phyloP scores from a whole-genome alignment of 345 rosid genomes.

The Salix purpurea region DNA sequence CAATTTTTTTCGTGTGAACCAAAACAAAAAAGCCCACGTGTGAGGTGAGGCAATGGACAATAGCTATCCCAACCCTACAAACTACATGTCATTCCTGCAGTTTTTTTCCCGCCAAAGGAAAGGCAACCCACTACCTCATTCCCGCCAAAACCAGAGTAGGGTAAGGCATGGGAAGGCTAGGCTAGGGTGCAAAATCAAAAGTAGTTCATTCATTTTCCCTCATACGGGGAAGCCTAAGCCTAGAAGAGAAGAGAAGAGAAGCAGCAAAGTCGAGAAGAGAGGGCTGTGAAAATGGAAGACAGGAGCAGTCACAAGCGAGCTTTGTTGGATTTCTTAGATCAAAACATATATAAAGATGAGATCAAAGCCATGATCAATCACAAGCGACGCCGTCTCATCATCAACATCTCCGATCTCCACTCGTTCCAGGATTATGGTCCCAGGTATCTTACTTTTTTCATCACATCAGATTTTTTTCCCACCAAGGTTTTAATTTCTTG shows the following conservation, averaged over 20 bases:
- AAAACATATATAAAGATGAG: constrained; percentile 68
- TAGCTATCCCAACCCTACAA: neutral
- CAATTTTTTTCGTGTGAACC: too few relatives aligned
- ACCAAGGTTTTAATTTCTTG: neutral
- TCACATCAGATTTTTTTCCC: neutral
- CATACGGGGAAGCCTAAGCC: neutral
- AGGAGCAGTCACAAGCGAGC: constrained; percentile 75
- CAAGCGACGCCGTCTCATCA: constrained; percentile 87
- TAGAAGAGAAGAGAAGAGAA: neutral
- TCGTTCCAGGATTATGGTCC: constrained; percentile 62
- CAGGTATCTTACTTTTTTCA: constrained; percentile 30
- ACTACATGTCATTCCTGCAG: neutral
- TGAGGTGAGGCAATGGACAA: too few relatives aligned
- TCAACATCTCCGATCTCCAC: constrained; percentile 87
- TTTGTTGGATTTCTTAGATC: constrained; percentile 67
- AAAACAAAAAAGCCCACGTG: neutral
- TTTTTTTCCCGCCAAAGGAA: constrained; percentile 38
- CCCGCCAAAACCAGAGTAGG: constrained; percentile 31
- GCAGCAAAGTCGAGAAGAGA: neutral
- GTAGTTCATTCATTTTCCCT: neutral
- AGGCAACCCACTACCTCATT: neutral
- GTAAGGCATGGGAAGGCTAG: neutral
- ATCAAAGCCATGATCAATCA: constrained; percentile 76
- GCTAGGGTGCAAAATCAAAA: neutral
- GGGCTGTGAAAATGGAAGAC: constrained; percentile 44